Evolutionary conservation across 139 green algal genomes (phyloP), one percentile per base, ranked within the genome.

Genomic region (Haematococcus lacustris): DNA sequence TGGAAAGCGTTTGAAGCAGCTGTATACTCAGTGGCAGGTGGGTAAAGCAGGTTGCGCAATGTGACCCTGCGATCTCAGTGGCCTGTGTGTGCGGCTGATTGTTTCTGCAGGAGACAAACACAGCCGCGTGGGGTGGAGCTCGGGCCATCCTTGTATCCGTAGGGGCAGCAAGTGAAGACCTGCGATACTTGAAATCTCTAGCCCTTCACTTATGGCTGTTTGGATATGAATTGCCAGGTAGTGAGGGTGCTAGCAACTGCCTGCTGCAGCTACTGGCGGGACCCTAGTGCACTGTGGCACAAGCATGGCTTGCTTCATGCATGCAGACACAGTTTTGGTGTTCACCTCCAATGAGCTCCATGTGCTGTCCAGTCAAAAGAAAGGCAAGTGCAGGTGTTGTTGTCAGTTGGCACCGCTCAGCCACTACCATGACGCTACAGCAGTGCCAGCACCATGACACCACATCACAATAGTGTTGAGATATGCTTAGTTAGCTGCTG

Each of bases 201-300:
- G 82, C 90, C 2, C 73, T 98, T 39, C 92, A 98, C 69, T 74
- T 97, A 2, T 98, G 92, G 92, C 83, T 98, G 23, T 92, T 98
- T 70, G 91, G 89, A 43, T 97, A 97, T 63, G 94, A 98, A 74
- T 78, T 98, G 3, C 88, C 93, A 66, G 92, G 92, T 92, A 47
- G 25, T n/a, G 6, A 66, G 13, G n/a, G n/a, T n/a, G n/a, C n/a
- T n/a, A n/a, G n/a, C n/a, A n/a, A n/a, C n/a, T n/a, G n/a, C n/a
- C n/a, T n/a, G n/a, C n/a, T n/a, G n/a, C n/a, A n/a, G n/a, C n/a
- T n/a, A n/a, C n/a, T 4, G n/a, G 23, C 23, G 47, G 13, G 13
- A 57, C 47, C 47, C 21, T 57, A 21, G 47, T 57, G 47, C 21
- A 57, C 13, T 57, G 13, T 57, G 13, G 13, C 13, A 57, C 21